Conservation (phyloP, 257 asterid genomes). For the Buddleja alternifolia region DNA sequence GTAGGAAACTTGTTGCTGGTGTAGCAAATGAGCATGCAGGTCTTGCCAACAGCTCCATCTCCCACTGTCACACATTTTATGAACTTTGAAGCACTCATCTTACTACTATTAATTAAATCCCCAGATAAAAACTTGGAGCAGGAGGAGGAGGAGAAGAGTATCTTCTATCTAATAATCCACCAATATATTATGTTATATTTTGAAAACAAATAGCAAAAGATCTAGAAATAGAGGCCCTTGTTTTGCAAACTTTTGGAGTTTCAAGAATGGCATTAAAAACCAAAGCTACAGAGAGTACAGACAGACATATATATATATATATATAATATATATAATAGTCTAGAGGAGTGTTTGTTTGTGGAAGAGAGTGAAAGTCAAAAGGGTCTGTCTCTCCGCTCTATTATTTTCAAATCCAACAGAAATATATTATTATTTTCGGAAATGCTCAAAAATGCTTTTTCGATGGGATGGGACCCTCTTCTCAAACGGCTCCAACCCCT, state of each 20-base stretch:
- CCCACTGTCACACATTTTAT: slow-evolving; percentile 96
- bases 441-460: slow-evolving; percentile 38
- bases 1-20: slow-evolving; percentile 97
- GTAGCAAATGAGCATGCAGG: slow-evolving; percentile 97
- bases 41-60: slow-evolving; percentile 98
- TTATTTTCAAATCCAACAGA: slow-evolving; percentile 62
- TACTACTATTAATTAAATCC: slow-evolving; percentile 27
- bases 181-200: too few relatives aligned
- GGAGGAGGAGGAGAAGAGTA: slow-evolving; percentile 7
- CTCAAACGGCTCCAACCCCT: slow-evolving; percentile 72
- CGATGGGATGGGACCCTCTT: slow-evolving; percentile 60
- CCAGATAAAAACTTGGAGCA: slow-evolving; percentile 10
- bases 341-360: slow-evolving; percentile 29
- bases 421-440: slow-evolving; percentile 51
- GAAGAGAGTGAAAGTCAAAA: slow-evolving; percentile 39
- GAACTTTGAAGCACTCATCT: slow-evolving; percentile 96
- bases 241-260: slow-evolving; percentile 47
- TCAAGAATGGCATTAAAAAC: slow-evolving; percentile 58
- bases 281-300: slow-evolving; percentile 39
- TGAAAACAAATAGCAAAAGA: slow-evolving; percentile 38
- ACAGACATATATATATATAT: slow-evolving; percentile 44
- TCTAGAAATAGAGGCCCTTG: slow-evolving; percentile 53
- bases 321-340: too few relatives aligned
- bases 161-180: too few relatives aligned
- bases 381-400: slow-evolving; percentile 47